Evolutionary conservation across 352 stramenopile species (phyloP).

Genomic region (Globisporangium heterothallicum): DNA sequence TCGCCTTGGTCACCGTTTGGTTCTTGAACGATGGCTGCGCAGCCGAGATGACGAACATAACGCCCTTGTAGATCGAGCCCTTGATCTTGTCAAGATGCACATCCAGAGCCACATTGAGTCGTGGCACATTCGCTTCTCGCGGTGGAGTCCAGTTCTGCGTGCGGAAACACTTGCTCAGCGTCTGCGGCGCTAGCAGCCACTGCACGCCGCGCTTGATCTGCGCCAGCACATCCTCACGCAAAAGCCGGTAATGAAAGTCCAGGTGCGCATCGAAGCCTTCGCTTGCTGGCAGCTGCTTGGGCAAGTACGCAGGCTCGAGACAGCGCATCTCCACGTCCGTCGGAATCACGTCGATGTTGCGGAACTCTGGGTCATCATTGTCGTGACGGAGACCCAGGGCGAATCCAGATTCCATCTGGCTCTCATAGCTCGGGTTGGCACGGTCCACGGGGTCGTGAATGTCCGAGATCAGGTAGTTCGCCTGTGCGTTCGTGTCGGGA

Average conservation of each 20-base stretch:
- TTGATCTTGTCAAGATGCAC: slow-evolving; percentile 11
- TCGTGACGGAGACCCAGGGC: slow-evolving; percentile 16
- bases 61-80: slow-evolving; percentile 17
- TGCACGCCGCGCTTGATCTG: slow-evolving; percentile 21
- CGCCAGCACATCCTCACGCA: slow-evolving; percentile 23
- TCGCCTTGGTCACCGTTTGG: neutral
- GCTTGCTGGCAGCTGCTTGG: neutral
- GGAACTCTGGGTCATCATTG: slow-evolving; percentile 18
- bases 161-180: slow-evolving; percentile 1
- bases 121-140: slow-evolving; percentile 16
- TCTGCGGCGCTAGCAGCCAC: slow-evolving; percentile 13
- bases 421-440: neutral
- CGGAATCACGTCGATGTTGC: slow-evolving; percentile 14
- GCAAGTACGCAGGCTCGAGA: slow-evolving; percentile 13
- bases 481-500: neutral
- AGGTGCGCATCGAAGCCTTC: slow-evolving; percentile 11
- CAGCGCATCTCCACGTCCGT: slow-evolving; percentile 24
- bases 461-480: neutral
- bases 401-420: neutral
- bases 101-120: slow-evolving; percentile 12
- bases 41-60: slow-evolving; percentile 17
- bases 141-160: slow-evolving; percentile 9
- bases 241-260: slow-evolving; percentile 20
- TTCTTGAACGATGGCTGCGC: slow-evolving; percentile 4
- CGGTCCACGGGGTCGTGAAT: neutral